Evolutionary conservation across 306 rosid species (phyloP), one percentile per base, ranked within the genome.

Genomic region (Carpinus fangiana): DNA sequence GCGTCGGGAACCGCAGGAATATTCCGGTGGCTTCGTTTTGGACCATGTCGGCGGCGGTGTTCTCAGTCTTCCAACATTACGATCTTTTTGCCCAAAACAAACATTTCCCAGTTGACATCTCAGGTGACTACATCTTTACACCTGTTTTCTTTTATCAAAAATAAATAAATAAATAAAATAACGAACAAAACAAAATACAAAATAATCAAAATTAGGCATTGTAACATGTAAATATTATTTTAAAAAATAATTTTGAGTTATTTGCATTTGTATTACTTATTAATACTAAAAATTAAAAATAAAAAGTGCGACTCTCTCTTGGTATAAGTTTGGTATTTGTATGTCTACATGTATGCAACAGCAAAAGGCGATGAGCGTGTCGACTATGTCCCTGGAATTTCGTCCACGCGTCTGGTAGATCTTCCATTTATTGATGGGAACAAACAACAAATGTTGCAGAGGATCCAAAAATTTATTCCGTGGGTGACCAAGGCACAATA

Each of bases 361-460:
- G 85, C 51, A 70, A 66, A 75, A 45, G 85, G 76, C n/a, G 66
- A 71, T 14, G 84, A 79, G 28, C 74, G 73, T n/a, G 81, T 83
- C 74, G 81, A 59, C 59, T 73, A 80, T 17, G 72, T 86, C 26
- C 81, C 90, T 16, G 87, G 87, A n/a, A 66, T 87, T 64, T 62
- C 80, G 47, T 55, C 89, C 14, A 65, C 53, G 14, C 81, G 79
- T 11, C 50, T 56, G n/a, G 80, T 73, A 10, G 86, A 79, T 56
- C 52, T 87, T 20, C 26, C 56, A 36, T 26, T 81, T 38, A 18
- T 68, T 28, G 31, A 71, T 51, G 76, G 54, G 72, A 60, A 50
- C 9, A 70, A 61, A 23, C 10, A 48, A 31, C 36, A 47, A 47
- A 65, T 69, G 11, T 47, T 79, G 78, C 41, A 69, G 36, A 69